Base-by-base conservation (phyloP, 1,284 basidiomycete genomes). In the Bjerkandera adusta region DNA sequence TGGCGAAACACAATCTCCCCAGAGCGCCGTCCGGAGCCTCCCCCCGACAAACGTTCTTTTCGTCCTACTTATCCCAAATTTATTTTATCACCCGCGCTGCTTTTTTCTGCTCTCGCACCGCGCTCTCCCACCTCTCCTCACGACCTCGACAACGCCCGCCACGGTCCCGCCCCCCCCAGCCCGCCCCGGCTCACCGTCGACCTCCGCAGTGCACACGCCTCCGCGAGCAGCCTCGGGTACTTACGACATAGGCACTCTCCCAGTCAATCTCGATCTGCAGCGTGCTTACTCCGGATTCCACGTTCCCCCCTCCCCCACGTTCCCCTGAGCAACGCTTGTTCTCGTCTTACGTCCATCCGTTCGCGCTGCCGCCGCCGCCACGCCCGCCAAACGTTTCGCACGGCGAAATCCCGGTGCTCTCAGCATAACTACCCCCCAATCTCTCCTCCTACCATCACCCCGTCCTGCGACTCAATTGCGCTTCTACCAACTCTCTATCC, bases 371-470 rank as follows among this genome's bases (percentile, higher is more conserved):
- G 7, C 7, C 12, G 21, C 36, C n/a, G 15, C 20, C 29, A 20
- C 42, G 30, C 22, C 40, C 35, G 16, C 16, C 45, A 41, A 22
- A 16, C 27, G 25, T 38, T 33, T 36, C 24, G 12, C 6, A 24
- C 49, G 49, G 49, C n/a, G 49, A 51, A 47, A 42, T 36, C 22
- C 49, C 49, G 45, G 49, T 10, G 13, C 22, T 22, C 30, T 7
- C 33, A 21, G 12, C 43, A 35, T 33, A 29, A 35, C 46, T 36
- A 27, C 24, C 24, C 38, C 30, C 26, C 27, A 32, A 43, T 43
- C 34, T 48, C 10, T 32, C 34, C 38, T 36, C 40, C 25, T 24
- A 39, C 34, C 46, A 27, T 33, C 46, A 43, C 24, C 34, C 32
- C 29, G 15, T 26, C 43, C 24, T 10, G 18, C 21, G 7, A 26